These are phyloP conservation scores for Cyphellophora attinorum DNA, from an alignment of 2,329 filamentous ascomycete species.

Conservation along the genomic window DNA sequence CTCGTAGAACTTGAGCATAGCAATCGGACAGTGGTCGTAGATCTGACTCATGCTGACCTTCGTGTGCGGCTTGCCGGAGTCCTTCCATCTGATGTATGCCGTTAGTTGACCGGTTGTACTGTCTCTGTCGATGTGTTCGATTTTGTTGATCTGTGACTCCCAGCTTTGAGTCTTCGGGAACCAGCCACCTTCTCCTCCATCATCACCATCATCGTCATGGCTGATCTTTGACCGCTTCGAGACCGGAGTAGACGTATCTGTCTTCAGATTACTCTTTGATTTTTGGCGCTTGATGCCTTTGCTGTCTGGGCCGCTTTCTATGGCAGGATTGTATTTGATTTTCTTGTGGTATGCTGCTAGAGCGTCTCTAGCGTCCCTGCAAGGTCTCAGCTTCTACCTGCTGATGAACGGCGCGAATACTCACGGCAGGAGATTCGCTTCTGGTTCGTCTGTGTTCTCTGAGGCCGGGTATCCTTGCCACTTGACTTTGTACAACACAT, in stretches of 20 bases:
- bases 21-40: slow-evolving; percentile 33
- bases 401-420: too few relatives aligned
- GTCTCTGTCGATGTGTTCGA: slow-evolving; percentile 36
- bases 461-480: slow-evolving; percentile 36
- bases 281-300: slow-evolving; percentile 15
- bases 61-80: slow-evolving; percentile 33
- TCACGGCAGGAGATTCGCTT: slow-evolving; percentile 32
- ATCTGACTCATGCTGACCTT: slow-evolving; percentile 30
- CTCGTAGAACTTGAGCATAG: slow-evolving; percentile 42
- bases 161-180: slow-evolving; percentile 30
- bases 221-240: slow-evolving; percentile 17
- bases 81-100: slow-evolving; percentile 34
- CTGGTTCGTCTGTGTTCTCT: slow-evolving; percentile 38
- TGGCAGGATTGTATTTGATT: slow-evolving; percentile 32
- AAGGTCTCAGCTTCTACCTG: background rate
- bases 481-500: slow-evolving; percentile 32
- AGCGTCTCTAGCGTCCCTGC: slow-evolving; percentile 25
- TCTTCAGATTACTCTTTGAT: background rate
- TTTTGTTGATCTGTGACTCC: slow-evolving; percentile 30
- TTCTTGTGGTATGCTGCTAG: slow-evolving; percentile 30
- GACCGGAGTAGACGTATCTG: slow-evolving; percentile 1
- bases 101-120: slow-evolving; percentile 22
- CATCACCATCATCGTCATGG: slow-evolving; percentile 14
- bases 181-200: slow-evolving; percentile 24
- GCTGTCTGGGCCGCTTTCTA: slow-evolving; percentile 19